phyloP scores from a whole-genome alignment of 1,284 basidiomycete genomes.

The Trametes hirsuta region DNA sequence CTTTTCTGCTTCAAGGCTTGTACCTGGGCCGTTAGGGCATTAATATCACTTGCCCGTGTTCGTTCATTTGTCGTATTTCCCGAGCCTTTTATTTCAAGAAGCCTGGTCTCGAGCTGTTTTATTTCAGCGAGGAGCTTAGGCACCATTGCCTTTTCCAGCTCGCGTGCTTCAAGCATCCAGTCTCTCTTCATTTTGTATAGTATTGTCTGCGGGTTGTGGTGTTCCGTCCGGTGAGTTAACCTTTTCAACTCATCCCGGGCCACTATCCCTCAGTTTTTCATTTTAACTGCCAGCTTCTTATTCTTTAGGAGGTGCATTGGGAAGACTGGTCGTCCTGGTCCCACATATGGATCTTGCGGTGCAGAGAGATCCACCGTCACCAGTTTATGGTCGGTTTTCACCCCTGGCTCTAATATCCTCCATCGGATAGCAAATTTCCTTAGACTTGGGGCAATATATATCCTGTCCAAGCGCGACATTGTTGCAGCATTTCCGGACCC shows the following conservation, averaged over 20 bases:
- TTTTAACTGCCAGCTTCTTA: slow-evolving; percentile 5
- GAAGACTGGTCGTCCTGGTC: slow-evolving; percentile 37
- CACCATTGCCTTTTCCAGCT: too few relatives aligned
- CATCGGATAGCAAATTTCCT: not conserved
- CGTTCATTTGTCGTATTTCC: too few relatives aligned
- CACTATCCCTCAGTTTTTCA: not conserved
- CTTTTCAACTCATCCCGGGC: not conserved
- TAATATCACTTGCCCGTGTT: too few relatives aligned
- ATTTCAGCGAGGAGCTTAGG: too few relatives aligned
- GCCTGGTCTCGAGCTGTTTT: too few relatives aligned
- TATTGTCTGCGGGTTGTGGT: slow-evolving; percentile 3
- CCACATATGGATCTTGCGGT: slow-evolving; percentile 36
- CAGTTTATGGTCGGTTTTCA: slow-evolving; percentile 21
- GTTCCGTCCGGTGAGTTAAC: too few relatives aligned
- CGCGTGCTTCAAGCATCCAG: too few relatives aligned
- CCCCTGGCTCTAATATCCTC: slow-evolving; percentile 21
- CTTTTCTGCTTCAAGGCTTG: not conserved
- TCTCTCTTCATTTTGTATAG: too few relatives aligned
- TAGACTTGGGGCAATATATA: slow-evolving; percentile 38
- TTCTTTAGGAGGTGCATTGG: slow-evolving; percentile 31
- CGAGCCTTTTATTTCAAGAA: too few relatives aligned
- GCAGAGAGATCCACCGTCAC: slow-evolving; percentile 30
- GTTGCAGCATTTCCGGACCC: slow-evolving; percentile 6
- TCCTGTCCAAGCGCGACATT: slow-evolving; percentile 40
- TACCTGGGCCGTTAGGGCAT: not conserved